These are phyloP conservation scores for Trypanosoma cruzi DNA, from an alignment of 208 protist species.

Conservation along the genomic window DNA sequence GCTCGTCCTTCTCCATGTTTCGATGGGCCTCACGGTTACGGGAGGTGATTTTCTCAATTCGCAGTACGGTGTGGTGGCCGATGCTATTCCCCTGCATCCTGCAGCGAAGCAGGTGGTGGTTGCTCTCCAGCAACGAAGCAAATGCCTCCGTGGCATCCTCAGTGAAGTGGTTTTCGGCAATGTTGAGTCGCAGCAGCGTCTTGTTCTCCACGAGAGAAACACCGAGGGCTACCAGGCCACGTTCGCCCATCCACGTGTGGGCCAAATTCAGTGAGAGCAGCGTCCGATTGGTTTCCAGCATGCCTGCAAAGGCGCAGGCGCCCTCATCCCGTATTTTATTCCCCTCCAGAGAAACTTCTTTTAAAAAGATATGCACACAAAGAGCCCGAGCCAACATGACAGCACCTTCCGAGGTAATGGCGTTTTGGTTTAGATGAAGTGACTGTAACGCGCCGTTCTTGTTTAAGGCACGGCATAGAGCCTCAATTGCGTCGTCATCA, in stretches of 20 bases:
- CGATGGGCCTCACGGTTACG: constrained; percentile 51
- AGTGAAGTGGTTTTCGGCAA: constrained; percentile 87
- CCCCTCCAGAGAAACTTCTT: constrained; percentile 56
- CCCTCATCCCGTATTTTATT: constrained; percentile 84
- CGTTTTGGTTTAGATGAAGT: constrained; percentile 65
- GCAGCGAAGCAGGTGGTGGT: constrained; percentile 52
- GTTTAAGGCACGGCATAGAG: constrained; percentile 66
- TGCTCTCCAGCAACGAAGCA: constrained; percentile 74
- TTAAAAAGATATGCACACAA: constrained; percentile 53
- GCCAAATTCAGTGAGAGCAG: constrained; percentile 72
- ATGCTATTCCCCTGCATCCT: constrained; percentile 70
- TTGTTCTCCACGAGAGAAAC: constrained; percentile 75
- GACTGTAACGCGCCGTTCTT: constrained; percentile 56
- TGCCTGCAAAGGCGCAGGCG: constrained; percentile 68
- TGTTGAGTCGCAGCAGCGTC: constrained; percentile 58
- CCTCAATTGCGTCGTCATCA: constrained; percentile 48
- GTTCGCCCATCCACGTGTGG: constrained; percentile 74
- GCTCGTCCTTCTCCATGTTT: constrained; percentile 64
- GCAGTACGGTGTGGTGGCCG: constrained; percentile 60
- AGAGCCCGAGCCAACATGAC: constrained; percentile 66
- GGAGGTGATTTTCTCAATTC: constrained; percentile 48
- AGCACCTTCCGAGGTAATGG: constrained; percentile 51
- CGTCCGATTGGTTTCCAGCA: constrained; percentile 49
- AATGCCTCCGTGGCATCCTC: constrained; percentile 70
- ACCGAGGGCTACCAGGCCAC: constrained; percentile 82